Conservation (phyloP, 345 rosid genomes). For the Citrus cavaleriei region DNA sequence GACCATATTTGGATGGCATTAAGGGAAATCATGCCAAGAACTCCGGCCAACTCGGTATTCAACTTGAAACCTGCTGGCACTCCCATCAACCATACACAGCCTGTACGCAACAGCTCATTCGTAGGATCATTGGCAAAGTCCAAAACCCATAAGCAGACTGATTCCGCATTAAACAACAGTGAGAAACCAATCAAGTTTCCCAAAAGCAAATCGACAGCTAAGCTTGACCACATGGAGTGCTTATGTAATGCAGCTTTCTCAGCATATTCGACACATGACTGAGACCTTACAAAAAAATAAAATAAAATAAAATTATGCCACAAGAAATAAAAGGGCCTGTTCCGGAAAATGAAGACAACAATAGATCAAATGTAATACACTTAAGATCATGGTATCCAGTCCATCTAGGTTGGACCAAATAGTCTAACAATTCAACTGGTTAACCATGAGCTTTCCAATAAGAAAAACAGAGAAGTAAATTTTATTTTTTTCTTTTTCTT, state of each 20-base stretch:
- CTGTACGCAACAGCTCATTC: conserved; percentile 73
- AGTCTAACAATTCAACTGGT: not conserved
- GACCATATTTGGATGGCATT: conserved; percentile 90
- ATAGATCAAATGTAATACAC: not conserved
- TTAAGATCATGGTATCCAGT: not conserved
- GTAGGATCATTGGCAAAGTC: conserved; percentile 53
- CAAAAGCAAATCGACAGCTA: conserved; percentile 69
- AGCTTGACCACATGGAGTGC: conserved; percentile 85
- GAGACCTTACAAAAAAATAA: conserved; percentile 48
- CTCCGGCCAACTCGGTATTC: conserved; percentile 83
- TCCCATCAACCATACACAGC: conserved; percentile 99
- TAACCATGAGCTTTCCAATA: conserved; percentile 7
- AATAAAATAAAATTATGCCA: conserved; percentile 2
- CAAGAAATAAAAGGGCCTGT: not conserved
- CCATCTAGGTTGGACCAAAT: not conserved
- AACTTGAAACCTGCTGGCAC: conserved; percentile 97
- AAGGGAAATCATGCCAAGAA: conserved; percentile 78
- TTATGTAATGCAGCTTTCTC: conserved; percentile 72
- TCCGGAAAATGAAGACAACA: conserved; percentile 15
- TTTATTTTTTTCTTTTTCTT: no score
- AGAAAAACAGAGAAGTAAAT: not conserved
- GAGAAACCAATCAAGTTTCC: conserved; percentile 68
- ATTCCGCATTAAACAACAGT: conserved; percentile 48
- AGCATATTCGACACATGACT: conserved; percentile 67
- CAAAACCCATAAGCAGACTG: conserved; percentile 44